These are phyloP conservation scores for Paecilomyces niveus DNA, from an alignment of 2,329 filamentous ascomycete species.

Conservation along the genomic window DNA sequence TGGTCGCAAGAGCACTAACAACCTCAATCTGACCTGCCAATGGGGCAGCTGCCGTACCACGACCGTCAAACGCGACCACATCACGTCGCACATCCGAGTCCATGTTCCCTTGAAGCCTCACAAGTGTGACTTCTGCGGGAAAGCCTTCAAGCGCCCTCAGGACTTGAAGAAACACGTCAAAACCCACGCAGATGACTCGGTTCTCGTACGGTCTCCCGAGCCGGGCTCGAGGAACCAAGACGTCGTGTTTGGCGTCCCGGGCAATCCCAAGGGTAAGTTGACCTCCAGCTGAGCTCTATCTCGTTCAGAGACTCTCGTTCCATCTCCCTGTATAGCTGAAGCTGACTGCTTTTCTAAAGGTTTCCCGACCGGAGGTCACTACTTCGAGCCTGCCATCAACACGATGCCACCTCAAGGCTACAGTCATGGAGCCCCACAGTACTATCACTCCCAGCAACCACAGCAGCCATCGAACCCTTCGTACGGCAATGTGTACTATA, in stretches of 20 bases:
- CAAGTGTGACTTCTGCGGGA: conserved; percentile 97
- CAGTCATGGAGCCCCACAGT: conserved; percentile 39
- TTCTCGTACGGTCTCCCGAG: conserved; percentile 59
- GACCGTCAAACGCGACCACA: conserved; percentile 97
- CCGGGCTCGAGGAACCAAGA: conserved; percentile 43
- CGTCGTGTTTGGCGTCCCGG: conserved; percentile 30
- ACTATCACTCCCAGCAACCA: conserved; percentile 49
- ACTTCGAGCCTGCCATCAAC: conserved; percentile 47
- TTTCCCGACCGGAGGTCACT: conserved; percentile 43
- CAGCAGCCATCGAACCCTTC: conserved; percentile 50
- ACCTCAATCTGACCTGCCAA: conserved; percentile 92
- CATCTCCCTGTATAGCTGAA: not conserved
- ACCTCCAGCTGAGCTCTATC: not conserved
- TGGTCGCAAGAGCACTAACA: conserved; percentile 98
- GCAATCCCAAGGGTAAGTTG: conserved; percentile 29
- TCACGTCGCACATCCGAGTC: conserved; percentile 96
- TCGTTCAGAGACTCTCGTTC: not conserved
- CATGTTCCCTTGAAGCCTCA: conserved; percentile 99
- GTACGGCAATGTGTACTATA: conserved; percentile 72
- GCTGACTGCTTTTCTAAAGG: conserved; percentile 13
- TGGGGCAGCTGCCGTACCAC: conserved; percentile 96
- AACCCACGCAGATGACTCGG: conserved; percentile 94
- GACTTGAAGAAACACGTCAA: conserved; percentile 99
- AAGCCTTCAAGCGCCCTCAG: conserved; percentile 98
- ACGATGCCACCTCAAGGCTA: conserved; percentile 38